Evolutionary conservation across 768 basidiomycete species (phyloP), one percentile per base, ranked within the genome.

Genomic region (Russula lepida): DNA sequence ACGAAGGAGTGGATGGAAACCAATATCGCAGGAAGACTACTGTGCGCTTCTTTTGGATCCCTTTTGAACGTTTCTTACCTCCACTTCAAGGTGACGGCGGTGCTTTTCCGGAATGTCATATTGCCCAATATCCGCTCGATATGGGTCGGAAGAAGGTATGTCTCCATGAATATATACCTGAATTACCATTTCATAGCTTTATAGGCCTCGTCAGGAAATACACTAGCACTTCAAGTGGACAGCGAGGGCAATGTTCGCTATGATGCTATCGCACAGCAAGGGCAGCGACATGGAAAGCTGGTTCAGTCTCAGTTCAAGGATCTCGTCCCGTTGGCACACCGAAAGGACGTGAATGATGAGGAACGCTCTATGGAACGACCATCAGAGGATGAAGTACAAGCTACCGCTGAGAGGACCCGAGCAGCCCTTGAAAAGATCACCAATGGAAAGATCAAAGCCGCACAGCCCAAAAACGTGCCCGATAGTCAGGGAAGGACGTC

Each of bases 241-340:
- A 84, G 83, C 61, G 95, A 97, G 72, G 97, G 97, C 49, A 95
- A 93, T 64, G 94, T 98, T 54, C 88, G 92, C 64, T 99, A 98
- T 71, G 95, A 97, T 73, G 95, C 91, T 54, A 98, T 98, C 67
- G 95, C 95, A 9, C 87, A 88, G 63, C 94, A 98, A 74, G 97
- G 97, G 43, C 91, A 97, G 69, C 85, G 92, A 23, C 79, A 81
- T 1, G 92, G 88, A 67, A 91, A 91, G 72, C 75, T 84, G 56
- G 81, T 98, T 12, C 95, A 98, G 70, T 93, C 94, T 0, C 92
- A 95, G 68, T 98, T 97, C 78, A 98, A 97, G 71, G 97, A 98
- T 71, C 86, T 99, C 28, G 93, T 99, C 0, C 97, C 97, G 1
- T 80, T 99, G 1, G 77, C 82, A 0, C 85, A 97, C 69, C 84